Evolutionary conservation across 2,329 filamentous ascomycete species (phyloP), one percentile per base, ranked within the genome.

Genomic region (Pseudogymnoascus sp.): DNA sequence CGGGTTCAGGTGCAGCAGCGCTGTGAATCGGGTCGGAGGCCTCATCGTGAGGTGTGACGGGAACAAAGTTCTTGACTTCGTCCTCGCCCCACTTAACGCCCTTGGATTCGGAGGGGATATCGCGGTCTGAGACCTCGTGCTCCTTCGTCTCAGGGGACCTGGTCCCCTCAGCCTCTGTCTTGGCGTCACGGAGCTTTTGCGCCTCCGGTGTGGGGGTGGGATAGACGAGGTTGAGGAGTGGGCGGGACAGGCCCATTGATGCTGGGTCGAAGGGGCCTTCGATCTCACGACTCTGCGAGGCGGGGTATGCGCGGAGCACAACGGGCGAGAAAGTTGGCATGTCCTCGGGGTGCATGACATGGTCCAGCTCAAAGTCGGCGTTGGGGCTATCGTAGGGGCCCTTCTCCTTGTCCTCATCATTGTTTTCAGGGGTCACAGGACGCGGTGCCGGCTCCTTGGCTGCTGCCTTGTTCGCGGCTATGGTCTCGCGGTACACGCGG

Each of bases 81-180:
- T 86, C 85, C 63, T 85, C 76, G 9, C 83, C 85, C 85, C 84
- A 88, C 11, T 79, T 84, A 4, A 88, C 85, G 41, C 74, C 79
- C 66, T 86, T 86, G 6, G 81, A 76, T 20, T 74, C 72, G 6
- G 28, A 32, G 12, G 39, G 57, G 20, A 58, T 34, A 30, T 37
- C 32, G 18, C 12, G 32, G 18, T 58, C 57, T 39, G 57, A 22
- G 32, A 58, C 11, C 32, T 58, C 57, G 11, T n/a, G 32, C 5
- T 58, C 57, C 6, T 58, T 58, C 18, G 32, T 38, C 20, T 50
- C 28, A 12, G 57, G 22, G 9, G 25, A 25, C 43, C 57, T 37
- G 18, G 43, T 54, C 18, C 30, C 22, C 30, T 58, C 57, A 2
- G 63, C 11, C 63, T 62, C 59, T 25, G 67, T 65, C 38, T 64